Percentiles rank a stretch among this genome's conserved stretches.
Evolutionary conservation across 805 yeast species (phyloP).

Genomic region (Zygoascus biomembranicola): DNA sequence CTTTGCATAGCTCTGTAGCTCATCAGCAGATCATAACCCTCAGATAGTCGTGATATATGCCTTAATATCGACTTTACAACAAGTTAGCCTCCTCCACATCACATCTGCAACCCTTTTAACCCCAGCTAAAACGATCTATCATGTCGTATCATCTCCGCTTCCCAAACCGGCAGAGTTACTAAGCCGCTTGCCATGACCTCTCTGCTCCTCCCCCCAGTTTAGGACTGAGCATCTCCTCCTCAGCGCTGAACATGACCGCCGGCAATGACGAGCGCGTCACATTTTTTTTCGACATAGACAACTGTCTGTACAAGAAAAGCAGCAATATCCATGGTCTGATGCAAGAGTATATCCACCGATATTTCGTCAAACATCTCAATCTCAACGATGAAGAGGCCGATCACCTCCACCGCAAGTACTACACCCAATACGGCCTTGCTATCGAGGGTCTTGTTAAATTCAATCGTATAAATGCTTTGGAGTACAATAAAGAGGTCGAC

Average conservation of each 20-base stretch:
- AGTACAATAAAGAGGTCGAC: constrained; percentile 81
- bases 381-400: constrained; percentile 69
- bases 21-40: too few species aligned
- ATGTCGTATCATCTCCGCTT: too few species aligned
- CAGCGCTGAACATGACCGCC: not conserved
- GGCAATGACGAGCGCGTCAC: constrained; percentile 9
- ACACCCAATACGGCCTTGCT: constrained; percentile 83
- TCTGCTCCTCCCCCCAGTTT: not conserved
- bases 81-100: too few species aligned
- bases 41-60: too few species aligned
- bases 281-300: constrained; percentile 90
- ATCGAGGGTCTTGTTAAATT: constrained; percentile 71
- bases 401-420: constrained; percentile 62
- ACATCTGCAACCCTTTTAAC: too few species aligned
- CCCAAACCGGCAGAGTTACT: too few species aligned
- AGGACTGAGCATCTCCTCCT: not conserved
- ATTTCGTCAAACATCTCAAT: constrained; percentile 57
- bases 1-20: too few species aligned
- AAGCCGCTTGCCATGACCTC: too few species aligned
- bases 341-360: constrained; percentile 78
- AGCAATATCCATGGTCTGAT: constrained; percentile 75
- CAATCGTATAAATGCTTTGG: constrained; percentile 74
- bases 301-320: constrained; percentile 73
- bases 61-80: too few species aligned
- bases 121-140: too few species aligned